Conservation (phyloP, 768 basidiomycete genomes). For the Leccinum pellstonianum region DNA sequence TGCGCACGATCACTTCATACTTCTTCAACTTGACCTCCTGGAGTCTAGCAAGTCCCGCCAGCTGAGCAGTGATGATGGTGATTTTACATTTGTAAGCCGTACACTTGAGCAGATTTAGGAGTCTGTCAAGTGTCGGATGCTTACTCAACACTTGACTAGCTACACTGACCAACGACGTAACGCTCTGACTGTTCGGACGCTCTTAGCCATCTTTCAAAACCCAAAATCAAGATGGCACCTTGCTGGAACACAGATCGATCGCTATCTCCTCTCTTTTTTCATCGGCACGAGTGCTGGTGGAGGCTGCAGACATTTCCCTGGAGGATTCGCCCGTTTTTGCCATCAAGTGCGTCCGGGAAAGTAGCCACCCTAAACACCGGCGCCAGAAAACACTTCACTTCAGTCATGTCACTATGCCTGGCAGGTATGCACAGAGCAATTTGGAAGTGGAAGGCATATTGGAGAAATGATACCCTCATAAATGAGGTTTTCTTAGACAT, state of each 20-base stretch:
- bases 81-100: no score
- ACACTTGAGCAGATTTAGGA: no score
- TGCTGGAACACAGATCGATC: slow-evolving; percentile 52
- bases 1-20: no score
- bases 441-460: slow-evolving; percentile 52
- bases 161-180: no score
- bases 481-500: slow-evolving; percentile 48
- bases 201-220: no score
- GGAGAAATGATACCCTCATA: slow-evolving; percentile 54
- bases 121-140: no score
- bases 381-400: slow-evolving; percentile 45
- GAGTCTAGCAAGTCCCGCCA: no score
- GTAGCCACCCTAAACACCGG: slow-evolving; percentile 48
- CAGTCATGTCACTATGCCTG: slow-evolving; percentile 52
- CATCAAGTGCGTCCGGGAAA: slow-evolving; percentile 70
- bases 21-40: no score
- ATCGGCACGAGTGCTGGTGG: slow-evolving; percentile 78
- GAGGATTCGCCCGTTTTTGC: slow-evolving; percentile 49
- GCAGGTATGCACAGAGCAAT: slow-evolving; percentile 64
- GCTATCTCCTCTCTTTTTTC: slow-evolving; percentile 56
- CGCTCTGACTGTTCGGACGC: no score
- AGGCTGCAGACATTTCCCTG: slow-evolving; percentile 54
- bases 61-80: no score
- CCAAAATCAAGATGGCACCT: slow-evolving; percentile 34
- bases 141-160: no score